Evolutionary conservation across 2,329 filamentous ascomycete genomes (phyloP).

Genomic region (Coniochaeta sp.): DNA sequence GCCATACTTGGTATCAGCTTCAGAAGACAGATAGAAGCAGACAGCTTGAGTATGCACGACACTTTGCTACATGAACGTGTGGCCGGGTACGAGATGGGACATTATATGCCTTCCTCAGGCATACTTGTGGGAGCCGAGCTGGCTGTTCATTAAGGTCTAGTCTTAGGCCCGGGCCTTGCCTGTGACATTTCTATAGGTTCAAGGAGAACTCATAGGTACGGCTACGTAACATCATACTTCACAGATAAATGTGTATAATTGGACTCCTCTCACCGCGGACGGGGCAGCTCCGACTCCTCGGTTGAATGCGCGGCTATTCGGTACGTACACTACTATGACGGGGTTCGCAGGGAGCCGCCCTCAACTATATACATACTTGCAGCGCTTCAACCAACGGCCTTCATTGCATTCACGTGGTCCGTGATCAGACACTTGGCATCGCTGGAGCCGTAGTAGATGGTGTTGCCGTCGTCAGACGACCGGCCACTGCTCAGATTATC

Average conservation of each 20-base stretch:
- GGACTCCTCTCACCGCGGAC: slow-evolving; percentile 1
- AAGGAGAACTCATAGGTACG: too few species aligned
- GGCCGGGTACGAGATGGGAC: background rate
- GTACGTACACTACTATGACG: background rate
- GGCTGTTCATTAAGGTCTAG: too few species aligned
- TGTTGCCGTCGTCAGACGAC: slow-evolving; percentile 34
- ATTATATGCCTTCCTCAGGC: background rate
- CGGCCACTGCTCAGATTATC: slow-evolving; percentile 31
- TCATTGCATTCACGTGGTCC: slow-evolving; percentile 31
- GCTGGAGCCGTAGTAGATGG: slow-evolving; percentile 32
- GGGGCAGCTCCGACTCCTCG: slow-evolving; percentile 1
- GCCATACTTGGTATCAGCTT: background rate
- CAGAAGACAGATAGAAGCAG: background rate
- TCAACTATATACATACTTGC: background rate
- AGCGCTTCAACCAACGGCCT: background rate
- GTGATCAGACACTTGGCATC: slow-evolving; percentile 36
- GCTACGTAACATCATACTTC: too few species aligned
- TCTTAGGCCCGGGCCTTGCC: too few species aligned
- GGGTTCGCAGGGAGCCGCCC: background rate
- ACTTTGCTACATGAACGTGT: background rate
- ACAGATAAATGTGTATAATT: background rate
- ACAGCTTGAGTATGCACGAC: background rate
- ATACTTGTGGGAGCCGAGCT: too few species aligned
- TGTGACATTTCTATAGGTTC: too few species aligned
- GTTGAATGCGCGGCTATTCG: slow-evolving; percentile 1